Evolutionary conservation across 257 asterid genomes (phyloP), one percentile per base, ranked within the genome.

Genomic region (Apocynum venetum): DNA sequence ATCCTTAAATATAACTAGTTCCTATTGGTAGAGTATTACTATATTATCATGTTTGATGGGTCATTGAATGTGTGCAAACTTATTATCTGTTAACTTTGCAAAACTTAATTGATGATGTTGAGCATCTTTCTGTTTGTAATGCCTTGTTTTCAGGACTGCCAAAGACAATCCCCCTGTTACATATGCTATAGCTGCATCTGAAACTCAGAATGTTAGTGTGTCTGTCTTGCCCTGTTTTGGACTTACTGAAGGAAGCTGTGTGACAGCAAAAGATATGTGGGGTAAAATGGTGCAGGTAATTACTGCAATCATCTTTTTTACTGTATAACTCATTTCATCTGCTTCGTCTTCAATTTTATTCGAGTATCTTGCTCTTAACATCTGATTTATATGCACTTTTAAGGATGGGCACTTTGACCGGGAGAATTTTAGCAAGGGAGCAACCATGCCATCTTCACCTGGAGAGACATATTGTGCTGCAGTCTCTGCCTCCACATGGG

Each of bases 221-320:
- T 85, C 99, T 19, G 99, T 93, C 81, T 84, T 96, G 85, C 99
- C 99, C 49, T 88, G 93, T 82, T 96, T 96, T 79, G 98, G 97
- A 75, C 86, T 96, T 80, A 80, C 88, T 11, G 99, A 93, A 82
- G 98, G 85, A 78, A 93, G 97, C 87, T 65, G 85, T 46, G 65
- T 96, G 75, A 92, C 98, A 77, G 99, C 99, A 41, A 96, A 93
- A 82, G 93, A 91, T 79, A 89, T 96, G 91, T 96, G 99, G 99
- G 97, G 88, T 79, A 92, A 87, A 83, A 91, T 96, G 98, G 89
- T 25, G 49, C 89, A 92, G 98, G 99, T 95, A 79, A 80, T 64
- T 48, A 76, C 55, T 71, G 72, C 55, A 55, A 52, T 75, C 63
- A 35, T 52, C 36, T 57, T 36, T 71, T 66, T 38, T 35, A 13